Conservation (phyloP, 495 filamentous ascomycete species). For the Penicillium desertorum region DNA sequence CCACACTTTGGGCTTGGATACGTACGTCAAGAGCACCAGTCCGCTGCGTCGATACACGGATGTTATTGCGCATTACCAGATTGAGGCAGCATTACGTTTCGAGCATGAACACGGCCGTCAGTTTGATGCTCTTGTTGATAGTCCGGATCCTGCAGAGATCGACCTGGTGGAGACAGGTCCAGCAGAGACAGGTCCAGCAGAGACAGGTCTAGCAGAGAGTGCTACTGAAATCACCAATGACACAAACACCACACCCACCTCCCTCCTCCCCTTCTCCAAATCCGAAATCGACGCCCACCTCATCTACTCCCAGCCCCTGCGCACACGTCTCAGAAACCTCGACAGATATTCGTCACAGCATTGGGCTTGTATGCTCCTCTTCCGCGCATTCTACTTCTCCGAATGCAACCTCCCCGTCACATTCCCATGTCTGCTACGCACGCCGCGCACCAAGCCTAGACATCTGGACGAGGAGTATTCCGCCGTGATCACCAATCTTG, state of each 20-base stretch:
- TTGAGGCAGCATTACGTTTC: slow-evolving; percentile 75
- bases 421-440: slow-evolving; percentile 55
- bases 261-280: slow-evolving; percentile 63
- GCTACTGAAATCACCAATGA: neutral
- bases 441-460: slow-evolving; percentile 32
- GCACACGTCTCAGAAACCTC: slow-evolving; percentile 36
- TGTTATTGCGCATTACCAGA: slow-evolving; percentile 87
- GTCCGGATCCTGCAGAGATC: slow-evolving; percentile 7
- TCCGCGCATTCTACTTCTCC: slow-evolving; percentile 73
- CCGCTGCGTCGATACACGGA: slow-evolving; percentile 84
- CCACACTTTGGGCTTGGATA: slow-evolving; percentile 60
- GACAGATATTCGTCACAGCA: slow-evolving; percentile 42
- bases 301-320: slow-evolving; percentile 30
- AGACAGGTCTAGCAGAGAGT: slow-evolving; percentile 20
- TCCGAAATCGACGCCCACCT: slow-evolving; percentile 52
- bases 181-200: neutral
- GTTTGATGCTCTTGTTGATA: slow-evolving; percentile 42
- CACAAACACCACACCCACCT: slow-evolving; percentile 1
- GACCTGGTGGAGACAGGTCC: neutral
- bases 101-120: slow-evolving; percentile 57
- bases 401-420: slow-evolving; percentile 62
- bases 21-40: slow-evolving; percentile 79
- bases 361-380: slow-evolving; percentile 70
- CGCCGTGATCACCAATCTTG: slow-evolving; percentile 35
- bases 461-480: slow-evolving; percentile 32